phyloP scores from a whole-genome alignment of 2,329 filamentous ascomycete species.

The Ceratocystis diversiconidia region DNA sequence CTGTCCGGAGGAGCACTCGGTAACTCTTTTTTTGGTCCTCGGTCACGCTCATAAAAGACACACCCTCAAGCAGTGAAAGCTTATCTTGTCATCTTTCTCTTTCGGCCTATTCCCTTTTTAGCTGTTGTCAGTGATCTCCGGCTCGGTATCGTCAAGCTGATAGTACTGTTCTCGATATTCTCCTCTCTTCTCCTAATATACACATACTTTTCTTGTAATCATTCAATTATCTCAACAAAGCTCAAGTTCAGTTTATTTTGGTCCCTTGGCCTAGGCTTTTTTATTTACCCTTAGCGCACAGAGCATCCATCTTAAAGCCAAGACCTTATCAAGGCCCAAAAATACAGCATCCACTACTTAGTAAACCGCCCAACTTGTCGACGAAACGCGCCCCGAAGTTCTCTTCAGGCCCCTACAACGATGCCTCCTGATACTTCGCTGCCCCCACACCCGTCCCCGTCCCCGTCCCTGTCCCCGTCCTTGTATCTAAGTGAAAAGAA shows the following conservation, averaged over 20 bases:
- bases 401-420: neutral
- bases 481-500: neutral
- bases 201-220: no score
- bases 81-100: no score
- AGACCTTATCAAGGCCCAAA: neutral
- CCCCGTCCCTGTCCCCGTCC: neutral
- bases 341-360: neutral
- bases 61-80: no score
- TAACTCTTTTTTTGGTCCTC: neutral
- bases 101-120: no score
- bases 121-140: no score
- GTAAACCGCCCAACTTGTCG: neutral
- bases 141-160: no score
- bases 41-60: neutral
- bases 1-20: constrained; percentile 17
- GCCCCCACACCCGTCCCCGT: neutral
- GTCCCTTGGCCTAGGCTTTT: neutral
- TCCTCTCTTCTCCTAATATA: neutral
- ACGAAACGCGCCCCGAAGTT: neutral
- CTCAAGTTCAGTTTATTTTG: no score
- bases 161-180: no score
- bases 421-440: neutral
- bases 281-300: neutral
- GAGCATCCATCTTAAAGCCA: neutral
- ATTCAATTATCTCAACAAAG: neutral